These are phyloP conservation scores for Dujonia santamariae DNA, from an alignment of 1,139 yeast species.

Conservation along the genomic window DNA sequence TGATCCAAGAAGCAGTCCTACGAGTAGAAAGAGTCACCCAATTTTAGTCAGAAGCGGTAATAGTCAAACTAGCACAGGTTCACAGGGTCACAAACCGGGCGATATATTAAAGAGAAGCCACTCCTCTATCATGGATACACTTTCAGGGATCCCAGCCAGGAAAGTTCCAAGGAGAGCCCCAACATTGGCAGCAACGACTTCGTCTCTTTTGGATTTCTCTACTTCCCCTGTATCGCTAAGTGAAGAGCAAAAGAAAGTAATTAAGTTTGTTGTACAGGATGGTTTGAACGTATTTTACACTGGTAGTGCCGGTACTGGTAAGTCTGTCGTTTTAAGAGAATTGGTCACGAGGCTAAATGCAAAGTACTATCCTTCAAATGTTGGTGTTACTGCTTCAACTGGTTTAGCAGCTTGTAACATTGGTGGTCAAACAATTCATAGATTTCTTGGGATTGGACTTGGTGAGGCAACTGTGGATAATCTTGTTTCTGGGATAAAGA, in stretches of 20 bases:
- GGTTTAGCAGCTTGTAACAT: constrained; percentile 89
- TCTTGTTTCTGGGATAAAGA: constrained; percentile 44
- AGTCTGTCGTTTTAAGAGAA: constrained; percentile 66
- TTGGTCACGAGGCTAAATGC: constrained; percentile 47
- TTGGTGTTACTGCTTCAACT: constrained; percentile 88
- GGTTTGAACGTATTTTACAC: constrained; percentile 63
- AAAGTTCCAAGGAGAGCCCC: constrained; percentile 5
- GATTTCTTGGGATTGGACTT: constrained; percentile 75
- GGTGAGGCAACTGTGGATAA: constrained; percentile 51
- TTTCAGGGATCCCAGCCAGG: constrained; percentile 5
- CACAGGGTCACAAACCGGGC: background rate
- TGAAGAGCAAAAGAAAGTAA: constrained; percentile 67
- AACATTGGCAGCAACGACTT: constrained; percentile 1
- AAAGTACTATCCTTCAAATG: constrained; percentile 39
- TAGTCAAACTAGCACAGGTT: background rate
- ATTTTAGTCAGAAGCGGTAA: background rate
- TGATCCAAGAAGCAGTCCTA: constrained; percentile 6
- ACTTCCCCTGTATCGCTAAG: constrained; percentile 18
- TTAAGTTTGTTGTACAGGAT: constrained; percentile 59
- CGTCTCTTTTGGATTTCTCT: constrained; percentile 8
- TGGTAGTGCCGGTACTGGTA: constrained; percentile 86
- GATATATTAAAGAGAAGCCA: constrained; percentile 7
- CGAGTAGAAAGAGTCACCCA: background rate
- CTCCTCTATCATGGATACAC: constrained; percentile 4
- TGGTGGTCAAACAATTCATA: constrained; percentile 79